phyloP scores from a whole-genome alignment of 768 basidiomycete genomes.

The Rhodotorula graminis region DNA sequence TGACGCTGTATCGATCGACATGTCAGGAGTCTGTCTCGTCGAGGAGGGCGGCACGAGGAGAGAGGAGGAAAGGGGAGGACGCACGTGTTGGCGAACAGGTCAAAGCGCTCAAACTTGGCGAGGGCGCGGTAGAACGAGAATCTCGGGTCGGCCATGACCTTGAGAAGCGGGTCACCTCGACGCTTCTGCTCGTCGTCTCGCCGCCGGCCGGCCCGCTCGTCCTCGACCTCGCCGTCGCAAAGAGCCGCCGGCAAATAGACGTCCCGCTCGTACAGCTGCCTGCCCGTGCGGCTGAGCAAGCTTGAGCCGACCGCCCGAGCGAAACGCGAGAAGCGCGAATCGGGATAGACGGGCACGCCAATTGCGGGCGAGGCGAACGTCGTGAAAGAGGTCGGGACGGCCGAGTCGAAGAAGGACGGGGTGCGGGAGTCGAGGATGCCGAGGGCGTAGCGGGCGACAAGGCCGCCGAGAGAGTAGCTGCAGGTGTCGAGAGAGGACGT shows the following conservation, averaged over 20 bases:
- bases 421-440: constrained; percentile 53
- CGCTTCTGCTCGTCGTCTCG: constrained; percentile 45
- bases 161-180: constrained; percentile 63
- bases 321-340: constrained; percentile 57
- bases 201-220: not conserved
- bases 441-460: constrained; percentile 71
- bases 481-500: constrained; percentile 47
- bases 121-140: constrained; percentile 67
- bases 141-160: constrained; percentile 77
- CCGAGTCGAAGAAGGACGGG: constrained; percentile 60
- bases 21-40: not conserved
- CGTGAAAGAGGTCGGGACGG: constrained; percentile 71
- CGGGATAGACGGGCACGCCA: constrained; percentile 62
- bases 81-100: constrained; percentile 76
- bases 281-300: constrained; percentile 69
- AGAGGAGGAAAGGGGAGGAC: constrained; percentile 41
- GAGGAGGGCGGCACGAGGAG: no score
- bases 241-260: constrained; percentile 49
- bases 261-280: constrained; percentile 70
- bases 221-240: constrained; percentile 7
- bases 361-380: constrained; percentile 80
- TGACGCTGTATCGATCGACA: constrained; percentile 18
- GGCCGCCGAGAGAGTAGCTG: constrained; percentile 76
- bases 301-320: constrained; percentile 58
- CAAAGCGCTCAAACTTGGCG: constrained; percentile 60